A percentile compares a stretch with the other conserved stretches of the same genome.
Conservation (phyloP, 257 asterid genomes). For the Capsicum chinense region DNA sequence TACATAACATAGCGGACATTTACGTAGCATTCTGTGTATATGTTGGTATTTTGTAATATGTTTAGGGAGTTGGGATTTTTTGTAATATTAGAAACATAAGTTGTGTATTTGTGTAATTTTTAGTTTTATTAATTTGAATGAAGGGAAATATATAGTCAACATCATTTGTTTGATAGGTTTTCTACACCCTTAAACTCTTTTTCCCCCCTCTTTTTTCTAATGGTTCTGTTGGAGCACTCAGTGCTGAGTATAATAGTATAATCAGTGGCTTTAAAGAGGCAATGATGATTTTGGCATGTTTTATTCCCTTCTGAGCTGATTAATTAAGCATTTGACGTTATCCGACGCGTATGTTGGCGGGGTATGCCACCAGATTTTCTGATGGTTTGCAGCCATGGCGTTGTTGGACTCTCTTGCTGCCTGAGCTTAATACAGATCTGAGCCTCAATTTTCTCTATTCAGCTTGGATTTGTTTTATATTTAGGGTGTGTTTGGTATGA, state of each 20-base stretch:
- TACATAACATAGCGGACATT: no score
- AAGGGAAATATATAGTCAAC: neutral
- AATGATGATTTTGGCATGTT: neutral
- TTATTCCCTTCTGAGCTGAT: neutral
- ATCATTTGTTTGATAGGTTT: neutral
- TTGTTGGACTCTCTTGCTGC: no score
- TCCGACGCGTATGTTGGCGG: constrained; percentile 37
- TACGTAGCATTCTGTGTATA: no score
- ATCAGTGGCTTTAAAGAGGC: constrained; percentile 20
- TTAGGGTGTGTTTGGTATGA: no score
- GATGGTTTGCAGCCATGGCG: no score
- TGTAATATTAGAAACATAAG: no score
- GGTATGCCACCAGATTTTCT: constrained; percentile 35
- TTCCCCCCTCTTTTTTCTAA: neutral
- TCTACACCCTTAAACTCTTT: neutral
- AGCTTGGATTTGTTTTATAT: no score
- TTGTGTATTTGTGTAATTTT: no score
- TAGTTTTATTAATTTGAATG: neutral
- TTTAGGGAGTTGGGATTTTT: no score
- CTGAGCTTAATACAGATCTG: no score
- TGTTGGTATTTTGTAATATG: no score
- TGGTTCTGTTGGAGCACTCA: neutral
- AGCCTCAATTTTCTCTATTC: no score
- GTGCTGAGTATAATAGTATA: neutral
- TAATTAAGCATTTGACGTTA: neutral